These are phyloP conservation scores for Pseudogymnoascus verrucosus DNA, from an alignment of 2,329 filamentous ascomycete species.

Conservation along the genomic window DNA sequence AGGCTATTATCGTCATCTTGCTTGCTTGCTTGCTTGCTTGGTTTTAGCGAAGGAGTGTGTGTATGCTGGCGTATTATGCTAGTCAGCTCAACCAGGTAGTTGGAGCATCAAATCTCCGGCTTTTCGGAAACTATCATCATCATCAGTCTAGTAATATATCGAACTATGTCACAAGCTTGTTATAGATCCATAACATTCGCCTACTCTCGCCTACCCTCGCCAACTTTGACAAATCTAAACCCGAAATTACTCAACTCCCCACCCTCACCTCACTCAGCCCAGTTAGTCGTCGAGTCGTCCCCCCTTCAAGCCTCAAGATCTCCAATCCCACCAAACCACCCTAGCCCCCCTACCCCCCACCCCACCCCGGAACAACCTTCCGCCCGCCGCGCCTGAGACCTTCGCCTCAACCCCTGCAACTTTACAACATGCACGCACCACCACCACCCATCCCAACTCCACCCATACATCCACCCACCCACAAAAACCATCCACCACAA, in stretches of 20 bases:
- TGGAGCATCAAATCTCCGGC: background rate
- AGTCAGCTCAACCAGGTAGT: background rate
- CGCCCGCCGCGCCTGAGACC: background rate
- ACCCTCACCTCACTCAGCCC: background rate
- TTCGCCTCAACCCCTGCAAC: background rate
- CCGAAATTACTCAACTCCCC: background rate
- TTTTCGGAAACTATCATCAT: background rate
- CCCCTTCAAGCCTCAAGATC: background rate
- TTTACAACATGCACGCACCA: background rate
- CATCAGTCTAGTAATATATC: background rate
- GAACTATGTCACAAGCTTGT: background rate
- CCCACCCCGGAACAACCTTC: background rate
- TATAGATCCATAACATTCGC: background rate
- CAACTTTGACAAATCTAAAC: background rate
- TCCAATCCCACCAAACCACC: background rate
- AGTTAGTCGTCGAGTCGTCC: background rate
- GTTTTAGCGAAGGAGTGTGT: background rate
- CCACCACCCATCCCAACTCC: background rate
- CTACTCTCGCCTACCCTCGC: background rate
- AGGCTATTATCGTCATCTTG: background rate
- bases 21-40: background rate
- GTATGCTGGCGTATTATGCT: background rate
- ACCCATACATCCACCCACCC: background rate
- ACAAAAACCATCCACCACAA: background rate
- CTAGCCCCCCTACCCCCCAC: background rate